A percentile compares a stretch with the other conserved stretches of the same genome.
These are phyloP conservation scores for Begonia loranthoides DNA, from an alignment of 306 rosid genomes.

Conservation along the genomic window DNA sequence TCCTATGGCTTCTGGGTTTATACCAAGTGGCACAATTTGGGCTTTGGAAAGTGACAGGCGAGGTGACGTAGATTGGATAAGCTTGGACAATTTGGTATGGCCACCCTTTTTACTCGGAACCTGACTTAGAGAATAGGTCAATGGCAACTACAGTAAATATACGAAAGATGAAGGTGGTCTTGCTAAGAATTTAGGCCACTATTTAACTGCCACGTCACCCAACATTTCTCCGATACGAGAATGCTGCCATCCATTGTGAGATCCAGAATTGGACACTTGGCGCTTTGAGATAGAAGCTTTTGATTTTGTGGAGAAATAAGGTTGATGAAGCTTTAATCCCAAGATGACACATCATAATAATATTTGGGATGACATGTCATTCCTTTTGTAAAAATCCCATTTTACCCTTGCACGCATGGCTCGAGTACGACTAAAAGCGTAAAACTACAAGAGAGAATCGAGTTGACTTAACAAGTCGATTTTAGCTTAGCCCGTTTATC, in stretches of 20 bases:
- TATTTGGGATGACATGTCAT: too few relatives aligned
- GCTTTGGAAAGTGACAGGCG: conserved; percentile 2
- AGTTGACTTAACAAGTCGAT: too few relatives aligned
- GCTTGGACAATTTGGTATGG: conserved; percentile 3
- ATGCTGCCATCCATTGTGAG: background rate
- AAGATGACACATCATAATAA: too few relatives aligned
- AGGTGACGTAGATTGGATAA: conserved; percentile 10
- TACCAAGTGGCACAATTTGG: conserved; percentile 14
- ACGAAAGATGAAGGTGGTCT: background rate
- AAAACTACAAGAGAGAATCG: too few relatives aligned
- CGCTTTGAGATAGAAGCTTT: background rate
- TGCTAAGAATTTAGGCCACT: conserved; percentile 1
- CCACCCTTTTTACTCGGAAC: conserved; percentile 20
- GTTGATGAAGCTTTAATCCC: too few relatives aligned
- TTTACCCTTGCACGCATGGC: too few relatives aligned
- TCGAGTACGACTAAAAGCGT: too few relatives aligned
- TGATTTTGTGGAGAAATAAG: background rate
- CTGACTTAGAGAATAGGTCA: background rate
- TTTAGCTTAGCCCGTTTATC: too few relatives aligned
- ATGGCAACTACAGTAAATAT: conserved; percentile 1
- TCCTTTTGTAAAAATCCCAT: too few relatives aligned
- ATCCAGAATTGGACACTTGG: background rate
- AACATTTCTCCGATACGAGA: background rate
- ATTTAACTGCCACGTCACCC: conserved; percentile 5
- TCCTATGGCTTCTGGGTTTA: conserved; percentile 8